These are phyloP conservation scores for Haplosporangium sp. DNA, from an alignment of 371 early-diverging fungal genomes.

Conservation along the genomic window DNA sequence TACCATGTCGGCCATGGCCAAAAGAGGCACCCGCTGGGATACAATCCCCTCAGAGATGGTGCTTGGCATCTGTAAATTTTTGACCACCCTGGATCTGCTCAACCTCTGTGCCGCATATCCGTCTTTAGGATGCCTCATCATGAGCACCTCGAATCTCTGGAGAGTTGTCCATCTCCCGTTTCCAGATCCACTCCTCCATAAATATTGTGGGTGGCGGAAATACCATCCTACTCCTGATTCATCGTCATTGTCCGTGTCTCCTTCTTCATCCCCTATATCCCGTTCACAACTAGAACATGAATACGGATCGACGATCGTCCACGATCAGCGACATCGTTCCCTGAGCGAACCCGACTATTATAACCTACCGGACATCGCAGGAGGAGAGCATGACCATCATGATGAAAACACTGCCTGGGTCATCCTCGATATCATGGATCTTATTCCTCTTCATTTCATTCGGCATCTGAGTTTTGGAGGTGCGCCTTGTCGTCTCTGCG, in stretches of 20 bases:
- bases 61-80: constrained; percentile 14
- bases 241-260: not conserved
- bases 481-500: constrained; percentile 39
- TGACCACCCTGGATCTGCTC: constrained; percentile 26
- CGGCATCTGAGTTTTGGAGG: constrained; percentile 25
- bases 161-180: constrained; percentile 24
- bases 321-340: constrained; percentile 18
- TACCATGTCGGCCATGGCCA: too few species aligned
- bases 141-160: constrained; percentile 15
- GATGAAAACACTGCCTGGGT: constrained; percentile 23
- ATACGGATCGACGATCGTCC: not conserved
- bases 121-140: constrained; percentile 6
- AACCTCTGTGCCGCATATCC: constrained; percentile 29
- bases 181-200: constrained; percentile 26
- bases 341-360: constrained; percentile 14
- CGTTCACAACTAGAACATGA: too few species aligned
- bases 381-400: constrained; percentile 6
- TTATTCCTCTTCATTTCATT: constrained; percentile 16
- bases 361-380: constrained; percentile 9
- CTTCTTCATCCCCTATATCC: too few species aligned
- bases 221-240: not conserved
- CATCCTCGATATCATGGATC: constrained; percentile 27
- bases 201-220: constrained; percentile 32
- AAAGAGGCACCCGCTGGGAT: constrained; percentile 10
- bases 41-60: constrained; percentile 18